Conservation (phyloP, 2,329 filamentous ascomycete genomes). For the Alternaria atra region DNA sequence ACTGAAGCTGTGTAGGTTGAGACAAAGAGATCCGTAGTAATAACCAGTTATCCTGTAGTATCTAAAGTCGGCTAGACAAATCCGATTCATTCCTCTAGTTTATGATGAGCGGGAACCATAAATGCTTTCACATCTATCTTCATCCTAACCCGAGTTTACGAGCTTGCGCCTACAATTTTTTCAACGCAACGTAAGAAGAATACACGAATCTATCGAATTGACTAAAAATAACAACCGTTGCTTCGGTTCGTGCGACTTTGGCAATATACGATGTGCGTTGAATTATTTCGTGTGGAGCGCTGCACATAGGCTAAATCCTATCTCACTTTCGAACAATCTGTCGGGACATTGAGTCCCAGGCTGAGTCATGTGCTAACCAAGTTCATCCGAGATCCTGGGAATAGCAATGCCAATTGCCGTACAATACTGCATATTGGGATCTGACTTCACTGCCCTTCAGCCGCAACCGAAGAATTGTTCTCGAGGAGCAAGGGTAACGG, state of each 20-base stretch:
- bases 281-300: neutral
- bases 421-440: slow-evolving; percentile 1
- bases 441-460: neutral
- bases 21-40: neutral
- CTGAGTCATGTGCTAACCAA: neutral
- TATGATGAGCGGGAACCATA: neutral
- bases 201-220: neutral
- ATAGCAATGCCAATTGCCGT: neutral
- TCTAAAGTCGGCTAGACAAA: neutral
- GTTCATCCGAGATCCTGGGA: neutral
- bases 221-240: neutral
- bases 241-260: neutral
- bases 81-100: neutral
- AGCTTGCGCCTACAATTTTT: neutral
- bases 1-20: slow-evolving; percentile 6
- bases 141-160: neutral
- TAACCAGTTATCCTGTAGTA: neutral
- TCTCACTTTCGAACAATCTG: neutral
- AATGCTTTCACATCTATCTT: neutral
- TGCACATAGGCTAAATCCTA: slow-evolving; percentile 4
- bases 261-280: neutral
- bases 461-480: slow-evolving; percentile 4
- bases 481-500: neutral
- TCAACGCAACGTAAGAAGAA: neutral
- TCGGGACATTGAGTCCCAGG: neutral